phyloP scores from a whole-genome alignment of 2,329 filamentous ascomycete genomes.

The Sporothrix brasiliensis region DNA sequence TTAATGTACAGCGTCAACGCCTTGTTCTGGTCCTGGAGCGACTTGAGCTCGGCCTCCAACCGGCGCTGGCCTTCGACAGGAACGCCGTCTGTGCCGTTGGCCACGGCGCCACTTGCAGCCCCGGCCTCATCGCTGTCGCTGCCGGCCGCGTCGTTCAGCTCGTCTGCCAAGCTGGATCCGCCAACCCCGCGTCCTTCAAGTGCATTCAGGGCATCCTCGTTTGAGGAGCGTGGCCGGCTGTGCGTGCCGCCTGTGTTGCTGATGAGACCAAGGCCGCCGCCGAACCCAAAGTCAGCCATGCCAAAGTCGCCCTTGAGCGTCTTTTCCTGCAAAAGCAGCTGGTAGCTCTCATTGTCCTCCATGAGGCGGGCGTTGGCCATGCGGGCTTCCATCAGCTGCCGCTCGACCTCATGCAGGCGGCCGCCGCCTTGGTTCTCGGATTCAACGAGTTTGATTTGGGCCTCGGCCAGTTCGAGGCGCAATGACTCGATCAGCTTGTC shows the following conservation, averaged over 20 bases:
- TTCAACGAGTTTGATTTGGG: constrained; percentile 93
- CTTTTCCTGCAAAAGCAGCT: constrained; percentile 89
- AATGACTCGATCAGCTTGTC: constrained; percentile 94
- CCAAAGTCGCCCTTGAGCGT: constrained; percentile 92
- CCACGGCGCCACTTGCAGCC: background rate
- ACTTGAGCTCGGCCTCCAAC: constrained; percentile 77
- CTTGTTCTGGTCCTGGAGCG: constrained; percentile 91
- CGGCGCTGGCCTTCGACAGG: constrained; percentile 59
- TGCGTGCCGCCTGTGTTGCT: constrained; percentile 19
- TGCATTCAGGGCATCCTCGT: constrained; percentile 66
- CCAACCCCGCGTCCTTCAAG: constrained; percentile 57
- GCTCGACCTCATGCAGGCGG: constrained; percentile 85
- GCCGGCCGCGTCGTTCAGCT: constrained; percentile 69
- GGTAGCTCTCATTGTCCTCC: constrained; percentile 99
- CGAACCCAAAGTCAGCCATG: constrained; percentile 77
- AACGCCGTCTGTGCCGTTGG: constrained; percentile 4
- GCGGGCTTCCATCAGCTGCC: constrained; percentile 83
- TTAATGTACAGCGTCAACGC: constrained; percentile 97
- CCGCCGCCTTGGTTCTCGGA: constrained; percentile 91
- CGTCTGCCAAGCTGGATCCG: constrained; percentile 72
- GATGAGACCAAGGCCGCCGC: constrained; percentile 44
- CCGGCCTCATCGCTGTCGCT: constrained; percentile 29
- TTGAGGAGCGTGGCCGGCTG: constrained; percentile 49
- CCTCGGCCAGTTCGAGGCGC: constrained; percentile 87
- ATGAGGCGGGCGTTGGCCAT: constrained; percentile 95